Percentiles rank a stretch among this genome's conserved stretches.
Evolutionary conservation across 805 yeast genomes (phyloP).

Genomic region (Candida nonsorbophila): DNA sequence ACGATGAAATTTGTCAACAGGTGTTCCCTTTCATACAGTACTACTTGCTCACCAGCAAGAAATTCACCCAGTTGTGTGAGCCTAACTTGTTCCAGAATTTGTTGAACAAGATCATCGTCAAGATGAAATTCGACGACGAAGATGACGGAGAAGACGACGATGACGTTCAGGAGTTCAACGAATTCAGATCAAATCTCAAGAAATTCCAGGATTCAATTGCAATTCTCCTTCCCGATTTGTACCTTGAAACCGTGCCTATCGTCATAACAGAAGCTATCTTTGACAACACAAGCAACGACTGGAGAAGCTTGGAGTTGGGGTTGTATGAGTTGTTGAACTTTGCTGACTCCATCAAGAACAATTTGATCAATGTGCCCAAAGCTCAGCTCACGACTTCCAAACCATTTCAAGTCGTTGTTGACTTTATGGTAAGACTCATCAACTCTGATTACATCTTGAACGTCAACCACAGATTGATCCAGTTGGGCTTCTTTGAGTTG

Average conservation of each 20-base stretch:
- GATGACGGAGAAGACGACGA: constrained; percentile 71
- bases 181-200: constrained; percentile 69
- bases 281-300: constrained; percentile 33
- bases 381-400: constrained; percentile 59
- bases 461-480: constrained; percentile 76
- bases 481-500: constrained; percentile 76
- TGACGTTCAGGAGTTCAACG: constrained; percentile 70
- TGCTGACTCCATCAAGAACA: constrained; percentile 75
- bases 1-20: constrained; percentile 82
- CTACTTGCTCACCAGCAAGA: constrained; percentile 66
- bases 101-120: constrained; percentile 64
- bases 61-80: constrained; percentile 30
- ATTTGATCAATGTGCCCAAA: constrained; percentile 66
- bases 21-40: constrained; percentile 77
- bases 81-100: constrained; percentile 56
- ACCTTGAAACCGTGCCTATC: constrained; percentile 52
- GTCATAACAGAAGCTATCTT: constrained; percentile 51
- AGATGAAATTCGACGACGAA: constrained; percentile 78
- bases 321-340: constrained; percentile 74
- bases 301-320: constrained; percentile 87
- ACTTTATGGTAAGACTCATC: constrained; percentile 53
- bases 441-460: constrained; percentile 39
- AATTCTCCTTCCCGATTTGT: constrained; percentile 51
- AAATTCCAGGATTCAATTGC: constrained; percentile 80
- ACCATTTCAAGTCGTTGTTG: constrained; percentile 58